Base-by-base conservation (phyloP, 805 yeast genomes). In the Saccharomyces eubayanus region DNA sequence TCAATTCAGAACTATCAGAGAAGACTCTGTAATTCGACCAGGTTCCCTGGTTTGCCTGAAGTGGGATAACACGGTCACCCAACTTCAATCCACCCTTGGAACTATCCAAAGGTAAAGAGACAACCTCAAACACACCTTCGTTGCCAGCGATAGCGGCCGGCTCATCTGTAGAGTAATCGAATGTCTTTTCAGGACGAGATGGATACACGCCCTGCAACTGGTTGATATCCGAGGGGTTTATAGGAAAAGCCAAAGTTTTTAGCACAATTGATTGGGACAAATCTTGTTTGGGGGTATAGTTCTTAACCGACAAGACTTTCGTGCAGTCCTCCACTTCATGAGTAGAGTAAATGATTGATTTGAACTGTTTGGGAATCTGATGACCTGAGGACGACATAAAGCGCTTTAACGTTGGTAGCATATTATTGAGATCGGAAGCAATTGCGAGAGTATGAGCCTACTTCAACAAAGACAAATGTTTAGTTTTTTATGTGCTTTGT, bases 61-160 rank as follows among this genome's bases (percentile, higher is more conserved):
- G 64, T 10, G 98, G 97, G 47, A 92, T 79, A 41, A 84, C 89
- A 91, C 96, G 89, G 68, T 94, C 98, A 48, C 96, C 97, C 1
- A 73, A 72, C 47, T 74, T 61, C 51, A 87, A 73, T 3, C 59
- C 55, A 21, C 61, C 57, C 1, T 53, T 55, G 9, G 82, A 87
- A 14, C 70, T 62, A 9, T 76, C 59, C 2, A 29, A 30, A 21
- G 96, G 96, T 9, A 80, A 79, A 52, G 83, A 81, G n/a, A 87
- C 65, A n/a, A 92, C 84, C 66, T 89, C 86, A 66, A 88, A 91
- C 10, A 89, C 78, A 24, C 97, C 98, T 71, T 92, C 99, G 67
- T 94, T 94, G 52, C 99, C 99, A 40, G 91, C 89, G 48, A 89
- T 84, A 5, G 96, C 95, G 8, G 82, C 72, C 2, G 95, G 91